Base-by-base conservation (phyloP, 2,329 filamentous ascomycete species). In the Fusarium kyushuense region DNA sequence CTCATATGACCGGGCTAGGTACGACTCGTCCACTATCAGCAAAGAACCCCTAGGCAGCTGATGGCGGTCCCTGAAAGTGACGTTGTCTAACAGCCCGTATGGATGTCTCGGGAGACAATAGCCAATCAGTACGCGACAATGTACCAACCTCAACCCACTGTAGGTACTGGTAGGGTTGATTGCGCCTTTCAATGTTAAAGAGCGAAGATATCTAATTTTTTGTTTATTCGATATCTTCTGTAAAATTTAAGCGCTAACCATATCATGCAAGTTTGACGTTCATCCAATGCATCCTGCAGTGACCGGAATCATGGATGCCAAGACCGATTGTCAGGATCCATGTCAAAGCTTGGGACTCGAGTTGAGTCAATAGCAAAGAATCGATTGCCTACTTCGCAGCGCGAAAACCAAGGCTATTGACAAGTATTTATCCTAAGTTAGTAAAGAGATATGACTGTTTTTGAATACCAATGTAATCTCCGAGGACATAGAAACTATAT, bases 41-140 rank as follows among this genome's bases (percentile, higher is more conserved):
- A 33, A 48, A 65, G 49, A 17, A n/a, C 54, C 56, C 36, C 48
- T 21, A 69, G 53, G 62, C 55, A 62, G 65, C 45, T 48, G 29
- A 27, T 52, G 52, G 30, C 27, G 57, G 65, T 67, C 61, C 66
- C 66, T 70, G 45, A 48, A 25, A 57, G 62, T 70, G 66, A 69
- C 57, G 66, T 63, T 69, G 46, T 25, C 23, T 25, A 25, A 25
- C 23, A 25, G n/a, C n/a, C n/a, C n/a, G 23, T 25, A 52, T 48
- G 35, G 35, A n/a, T 63, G 56, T 59, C 38, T 46, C 36, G 36
- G 27, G 52, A 40, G 5, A 5, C 5, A 16, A 14, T 17, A 33
- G 17, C 66, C 66, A 69, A 69, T 70, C 36, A 69, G 7, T 30
- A 16, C 21, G 17, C 10, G 14, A 25, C 10, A 7, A 25, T 6